A percentile compares a stretch with the other conserved stretches of the same genome.
These are phyloP conservation scores for Lagenaria siceraria DNA, from an alignment of 306 rosid genomes.

Conservation along the genomic window DNA sequence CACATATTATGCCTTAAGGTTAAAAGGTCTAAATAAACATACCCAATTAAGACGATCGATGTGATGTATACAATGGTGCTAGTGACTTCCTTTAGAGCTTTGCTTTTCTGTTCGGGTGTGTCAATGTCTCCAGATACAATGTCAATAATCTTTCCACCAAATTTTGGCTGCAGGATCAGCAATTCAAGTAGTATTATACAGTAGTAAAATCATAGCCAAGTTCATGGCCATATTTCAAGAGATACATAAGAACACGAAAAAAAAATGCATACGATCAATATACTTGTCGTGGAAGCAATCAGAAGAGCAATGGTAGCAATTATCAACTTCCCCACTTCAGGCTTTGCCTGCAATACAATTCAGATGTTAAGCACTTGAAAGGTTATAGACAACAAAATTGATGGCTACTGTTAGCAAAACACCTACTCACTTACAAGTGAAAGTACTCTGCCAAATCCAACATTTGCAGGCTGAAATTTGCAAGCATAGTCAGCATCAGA, in stretches of 20 bases:
- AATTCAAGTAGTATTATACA: constrained; percentile 1
- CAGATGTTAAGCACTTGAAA: neutral
- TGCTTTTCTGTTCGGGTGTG: constrained; percentile 38
- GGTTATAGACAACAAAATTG: neutral
- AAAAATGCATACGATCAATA: constrained; percentile 44
- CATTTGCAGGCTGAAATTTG: constrained; percentile 40
- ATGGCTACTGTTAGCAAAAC: constrained; percentile 5
- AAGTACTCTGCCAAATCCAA: constrained; percentile 22
- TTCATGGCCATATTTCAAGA: neutral
- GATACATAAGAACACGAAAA: neutral
- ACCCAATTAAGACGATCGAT: constrained; percentile 52
- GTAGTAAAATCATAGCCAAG: neutral
- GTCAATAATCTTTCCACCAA: constrained; percentile 65
- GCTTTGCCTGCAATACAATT: constrained; percentile 37
- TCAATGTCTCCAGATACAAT: constrained; percentile 46
- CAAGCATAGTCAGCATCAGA: constrained; percentile 6
- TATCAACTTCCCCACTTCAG: constrained; percentile 47
- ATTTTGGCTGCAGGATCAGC: constrained; percentile 43
- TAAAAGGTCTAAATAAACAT: constrained; percentile 5
- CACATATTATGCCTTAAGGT: neutral
- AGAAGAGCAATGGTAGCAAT: constrained; percentile 51
- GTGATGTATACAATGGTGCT: constrained; percentile 46
- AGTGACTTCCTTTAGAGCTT: constrained; percentile 48
- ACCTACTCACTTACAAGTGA: constrained; percentile 43
- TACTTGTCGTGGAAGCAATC: constrained; percentile 56